Conservation (phyloP, 2,329 filamentous ascomycete genomes). For the Mycosphaerella sp. region DNA sequence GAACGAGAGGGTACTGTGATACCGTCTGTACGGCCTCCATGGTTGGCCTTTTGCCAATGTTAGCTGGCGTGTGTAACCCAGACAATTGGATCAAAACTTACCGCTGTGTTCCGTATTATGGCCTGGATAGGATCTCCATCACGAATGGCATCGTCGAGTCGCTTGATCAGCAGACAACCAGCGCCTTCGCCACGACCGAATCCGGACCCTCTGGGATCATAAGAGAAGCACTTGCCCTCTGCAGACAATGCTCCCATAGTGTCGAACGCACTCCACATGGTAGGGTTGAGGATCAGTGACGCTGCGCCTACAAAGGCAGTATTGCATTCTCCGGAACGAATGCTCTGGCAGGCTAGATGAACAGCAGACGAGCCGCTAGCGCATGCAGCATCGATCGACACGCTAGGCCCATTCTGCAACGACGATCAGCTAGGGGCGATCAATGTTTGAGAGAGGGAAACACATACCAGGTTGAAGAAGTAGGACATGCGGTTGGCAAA, state of each 20-base stretch:
- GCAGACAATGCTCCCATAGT: constrained; percentile 1
- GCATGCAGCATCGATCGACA: too few species aligned
- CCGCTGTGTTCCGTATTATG: constrained; percentile 27
- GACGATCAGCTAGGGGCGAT: too few species aligned
- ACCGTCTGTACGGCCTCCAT: constrained; percentile 33
- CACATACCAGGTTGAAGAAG: neutral
- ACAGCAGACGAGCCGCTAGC: too few species aligned
- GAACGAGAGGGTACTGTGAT: constrained; percentile 26
- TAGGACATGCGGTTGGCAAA: constrained; percentile 21
- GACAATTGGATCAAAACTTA: neutral
- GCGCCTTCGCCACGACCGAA: constrained; percentile 51
- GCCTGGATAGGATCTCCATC: constrained; percentile 42
- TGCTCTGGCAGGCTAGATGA: too few species aligned
- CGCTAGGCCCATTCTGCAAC: too few species aligned
- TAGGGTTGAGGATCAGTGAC: neutral
- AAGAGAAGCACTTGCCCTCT: constrained; percentile 21
- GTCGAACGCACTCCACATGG: neutral
- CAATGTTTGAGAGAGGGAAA: too few species aligned
- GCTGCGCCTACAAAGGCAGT: neutral
- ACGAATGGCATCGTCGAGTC: constrained; percentile 41
- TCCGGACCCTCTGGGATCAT: constrained; percentile 40
- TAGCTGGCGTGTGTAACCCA: too few species aligned
- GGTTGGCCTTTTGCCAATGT: constrained; percentile 14
- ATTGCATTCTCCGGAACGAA: too few species aligned
- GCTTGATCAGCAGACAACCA: constrained; percentile 43